Percentiles rank a stretch among this genome's conserved stretches.
phyloP scores from a whole-genome alignment of 2,329 filamentous ascomycete genomes.

The Ceratocystis alfenasii region DNA sequence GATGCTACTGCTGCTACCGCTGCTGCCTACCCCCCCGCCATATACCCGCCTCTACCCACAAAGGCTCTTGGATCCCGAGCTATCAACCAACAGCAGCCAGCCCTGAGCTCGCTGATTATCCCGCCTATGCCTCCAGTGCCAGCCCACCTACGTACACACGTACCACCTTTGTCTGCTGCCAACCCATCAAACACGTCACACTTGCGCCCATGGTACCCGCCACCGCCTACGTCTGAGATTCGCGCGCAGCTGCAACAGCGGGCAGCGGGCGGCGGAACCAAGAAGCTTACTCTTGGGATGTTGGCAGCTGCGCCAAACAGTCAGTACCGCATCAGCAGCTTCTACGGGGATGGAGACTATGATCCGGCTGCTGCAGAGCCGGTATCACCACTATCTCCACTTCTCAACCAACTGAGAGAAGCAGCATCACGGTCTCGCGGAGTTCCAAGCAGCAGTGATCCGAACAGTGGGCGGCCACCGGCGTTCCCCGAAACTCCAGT shows the following conservation, averaged over 20 bases:
- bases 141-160: constrained; percentile 12
- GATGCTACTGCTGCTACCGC: not conserved
- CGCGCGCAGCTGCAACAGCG: constrained; percentile 12
- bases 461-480: constrained; percentile 12
- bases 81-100: not conserved
- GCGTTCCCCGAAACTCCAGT: constrained; percentile 20
- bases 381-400: constrained; percentile 25
- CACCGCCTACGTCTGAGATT: constrained; percentile 18
- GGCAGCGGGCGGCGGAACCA: not conserved
- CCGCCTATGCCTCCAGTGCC: constrained; percentile 19
- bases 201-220: constrained; percentile 23
- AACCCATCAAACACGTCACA: not conserved
- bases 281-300: constrained; percentile 20
- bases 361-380: constrained; percentile 22
- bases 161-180: not conserved
- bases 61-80: constrained; percentile 17
- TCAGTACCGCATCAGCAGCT: constrained; percentile 15
- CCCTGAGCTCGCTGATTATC: constrained; percentile 12
- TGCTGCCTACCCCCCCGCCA: not conserved
- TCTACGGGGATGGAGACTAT: constrained; percentile 12
- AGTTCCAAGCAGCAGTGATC: not conserved
- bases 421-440: constrained; percentile 10
- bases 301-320: constrained; percentile 13
- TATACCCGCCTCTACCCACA: not conserved
- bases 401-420: constrained; percentile 22